A percentile compares a stretch with the other conserved stretches of the same genome.
Evolutionary conservation across 2,329 filamentous ascomycete genomes (phyloP).

Genomic region (Kalmusia sp.): DNA sequence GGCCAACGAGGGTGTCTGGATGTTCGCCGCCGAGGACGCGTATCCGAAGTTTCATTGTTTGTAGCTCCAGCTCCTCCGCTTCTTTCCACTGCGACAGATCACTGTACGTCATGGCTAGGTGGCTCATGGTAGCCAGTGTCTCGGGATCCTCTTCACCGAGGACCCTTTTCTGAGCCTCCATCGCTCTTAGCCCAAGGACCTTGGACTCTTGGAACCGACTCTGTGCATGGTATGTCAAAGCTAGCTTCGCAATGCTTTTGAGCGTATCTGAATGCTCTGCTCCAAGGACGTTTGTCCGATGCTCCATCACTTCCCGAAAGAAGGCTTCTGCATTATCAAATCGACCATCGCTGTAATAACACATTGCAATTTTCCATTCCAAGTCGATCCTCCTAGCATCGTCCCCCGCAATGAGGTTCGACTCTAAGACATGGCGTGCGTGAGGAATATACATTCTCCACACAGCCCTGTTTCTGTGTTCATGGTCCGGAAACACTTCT

Average conservation of each 20-base stretch:
- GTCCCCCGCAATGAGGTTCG: not conserved
- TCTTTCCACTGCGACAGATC: not conserved
- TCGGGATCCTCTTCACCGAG: no score
- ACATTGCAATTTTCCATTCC: not conserved
- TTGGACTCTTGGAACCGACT: no score
- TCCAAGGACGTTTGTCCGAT: no score
- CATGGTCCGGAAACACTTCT: constrained; percentile 16
- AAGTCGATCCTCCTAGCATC: not conserved
- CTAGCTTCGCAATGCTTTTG: no score
- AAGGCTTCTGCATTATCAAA: not conserved
- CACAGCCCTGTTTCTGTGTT: constrained; percentile 13
- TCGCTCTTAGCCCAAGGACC: no score
- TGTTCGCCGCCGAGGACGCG: not conserved
- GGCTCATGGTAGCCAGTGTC: not conserved
- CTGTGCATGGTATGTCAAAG: no score
- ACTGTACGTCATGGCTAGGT: no score
- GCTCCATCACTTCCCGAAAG: no score
- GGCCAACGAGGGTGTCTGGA: constrained; percentile 10
- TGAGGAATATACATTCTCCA: constrained; percentile 24
- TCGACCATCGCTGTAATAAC: no score
- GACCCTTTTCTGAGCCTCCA: no score
- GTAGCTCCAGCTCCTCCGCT: constrained; percentile 1
- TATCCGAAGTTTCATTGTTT: constrained; percentile 9
- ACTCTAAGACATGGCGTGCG: constrained; percentile 13
- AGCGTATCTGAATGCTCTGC: no score